These are phyloP conservation scores for Podila clonocystis DNA, from an alignment of 192 early-diverging fungal genomes.

Conservation along the genomic window DNA sequence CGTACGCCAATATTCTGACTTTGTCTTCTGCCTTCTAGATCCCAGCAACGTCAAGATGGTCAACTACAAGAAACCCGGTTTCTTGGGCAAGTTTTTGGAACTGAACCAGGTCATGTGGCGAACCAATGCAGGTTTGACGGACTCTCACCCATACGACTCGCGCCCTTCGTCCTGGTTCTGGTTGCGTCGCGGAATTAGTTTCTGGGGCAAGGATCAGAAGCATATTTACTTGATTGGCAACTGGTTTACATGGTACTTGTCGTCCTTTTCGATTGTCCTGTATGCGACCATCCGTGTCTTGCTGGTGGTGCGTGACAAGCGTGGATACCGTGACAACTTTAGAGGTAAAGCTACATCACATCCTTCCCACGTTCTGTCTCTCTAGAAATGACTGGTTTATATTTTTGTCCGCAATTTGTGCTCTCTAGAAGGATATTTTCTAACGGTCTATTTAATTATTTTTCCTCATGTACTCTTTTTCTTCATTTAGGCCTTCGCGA, in stretches of 20 bases:
- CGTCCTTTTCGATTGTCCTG: constrained; percentile 65
- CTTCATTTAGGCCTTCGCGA: constrained; percentile 50
- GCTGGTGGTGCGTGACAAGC: constrained; percentile 65
- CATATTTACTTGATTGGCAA: constrained; percentile 95
- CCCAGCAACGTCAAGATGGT: constrained; percentile 64
- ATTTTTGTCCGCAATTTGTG: no score
- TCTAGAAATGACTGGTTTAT: no score
- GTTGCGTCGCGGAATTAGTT: constrained; percentile 87
- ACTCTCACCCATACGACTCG: constrained; percentile 94
- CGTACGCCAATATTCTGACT: background rate
- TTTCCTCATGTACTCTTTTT: constrained; percentile 24
- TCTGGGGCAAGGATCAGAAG: constrained; percentile 77
- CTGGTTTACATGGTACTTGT: constrained; percentile 86
- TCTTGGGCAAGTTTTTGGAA: constrained; percentile 89
- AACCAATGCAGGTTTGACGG: constrained; percentile 88
- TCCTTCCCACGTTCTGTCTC: no score
- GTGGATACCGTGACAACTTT: constrained; percentile 61
- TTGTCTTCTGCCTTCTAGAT: constrained; percentile 53
- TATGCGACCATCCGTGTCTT: constrained; percentile 69
- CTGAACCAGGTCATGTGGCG: constrained; percentile 90
- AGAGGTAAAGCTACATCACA: constrained; percentile 22
- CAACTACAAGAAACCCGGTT: constrained; percentile 71
- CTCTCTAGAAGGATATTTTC: no score
- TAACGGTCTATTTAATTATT: background rate
- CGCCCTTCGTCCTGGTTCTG: constrained; percentile 89